Percentiles rank a stretch among this genome's conserved stretches.
Conservation (phyloP, 1,139 yeast genomes). For the Geotrichum phurueaensis region DNA sequence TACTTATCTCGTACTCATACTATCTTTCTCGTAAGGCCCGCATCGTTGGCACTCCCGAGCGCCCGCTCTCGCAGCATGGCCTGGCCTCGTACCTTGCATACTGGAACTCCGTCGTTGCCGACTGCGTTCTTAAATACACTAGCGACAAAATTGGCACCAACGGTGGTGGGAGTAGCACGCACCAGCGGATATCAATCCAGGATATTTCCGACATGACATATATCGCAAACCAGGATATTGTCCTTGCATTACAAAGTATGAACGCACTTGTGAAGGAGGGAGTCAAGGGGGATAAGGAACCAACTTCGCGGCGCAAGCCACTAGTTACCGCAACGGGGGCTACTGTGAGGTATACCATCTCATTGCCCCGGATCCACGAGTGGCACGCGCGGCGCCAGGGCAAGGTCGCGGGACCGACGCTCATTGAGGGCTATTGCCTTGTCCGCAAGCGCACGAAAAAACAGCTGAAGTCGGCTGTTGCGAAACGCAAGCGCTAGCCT, state of each 20-base stretch:
- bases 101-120: slow-evolving; percentile 59
- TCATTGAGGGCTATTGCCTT: slow-evolving; percentile 14
- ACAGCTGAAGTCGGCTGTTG: neutral
- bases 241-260: slow-evolving; percentile 16
- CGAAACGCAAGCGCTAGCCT: neutral
- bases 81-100: slow-evolving; percentile 62
- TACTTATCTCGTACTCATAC: slow-evolving; percentile 79
- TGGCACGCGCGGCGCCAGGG: slow-evolving; percentile 6
- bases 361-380: neutral
- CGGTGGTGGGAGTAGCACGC: neutral
- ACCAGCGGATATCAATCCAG: slow-evolving; percentile 8
- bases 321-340: neutral
- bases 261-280: slow-evolving; percentile 4
- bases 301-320: neutral
- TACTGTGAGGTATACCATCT: slow-evolving; percentile 1
- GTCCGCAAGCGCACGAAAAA: slow-evolving; percentile 5
- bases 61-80: slow-evolving; percentile 83
- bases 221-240: slow-evolving; percentile 12
- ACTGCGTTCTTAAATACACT: slow-evolving; percentile 34
- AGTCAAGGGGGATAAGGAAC: neutral
- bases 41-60: slow-evolving; percentile 78
- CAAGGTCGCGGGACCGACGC: slow-evolving; percentile 10
- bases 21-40: slow-evolving; percentile 54
- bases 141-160: neutral
- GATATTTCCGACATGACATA: slow-evolving; percentile 13